A percentile compares a stretch with the other conserved stretches of the same genome.
Conservation (phyloP, 2,329 filamentous ascomycete species). For the Diplodia scrobiculata region DNA sequence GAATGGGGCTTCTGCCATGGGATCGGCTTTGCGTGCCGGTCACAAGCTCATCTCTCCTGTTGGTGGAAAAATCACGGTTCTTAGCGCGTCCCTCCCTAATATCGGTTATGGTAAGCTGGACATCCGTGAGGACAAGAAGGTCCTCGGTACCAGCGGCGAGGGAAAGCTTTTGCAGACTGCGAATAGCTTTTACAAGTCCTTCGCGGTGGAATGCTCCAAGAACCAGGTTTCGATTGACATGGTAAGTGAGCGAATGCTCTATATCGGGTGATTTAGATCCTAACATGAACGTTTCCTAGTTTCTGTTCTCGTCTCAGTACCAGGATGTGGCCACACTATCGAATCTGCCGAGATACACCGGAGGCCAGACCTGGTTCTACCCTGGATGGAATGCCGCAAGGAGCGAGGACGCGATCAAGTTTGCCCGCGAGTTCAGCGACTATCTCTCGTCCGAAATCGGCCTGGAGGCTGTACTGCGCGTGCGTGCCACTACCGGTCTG, state of each 20-base stretch:
- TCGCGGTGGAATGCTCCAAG: conserved; percentile 97
- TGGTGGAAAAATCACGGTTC: conserved; percentile 90
- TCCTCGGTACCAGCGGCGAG: conserved; percentile 92
- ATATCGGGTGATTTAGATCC: background rate
- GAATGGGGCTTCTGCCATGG: conserved; percentile 88
- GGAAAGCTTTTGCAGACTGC: conserved; percentile 82
- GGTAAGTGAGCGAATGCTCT: conserved; percentile 40
- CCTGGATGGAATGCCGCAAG: conserved; percentile 95
- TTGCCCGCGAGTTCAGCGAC: conserved; percentile 94
- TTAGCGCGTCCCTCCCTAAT: conserved; percentile 88
- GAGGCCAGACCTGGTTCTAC: conserved; percentile 98
- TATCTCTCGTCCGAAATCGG: conserved; percentile 97
- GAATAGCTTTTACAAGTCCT: conserved; percentile 98
- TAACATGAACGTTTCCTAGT: conserved; percentile 45
- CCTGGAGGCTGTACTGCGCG: conserved; percentile 90
- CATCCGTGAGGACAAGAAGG: conserved; percentile 93
- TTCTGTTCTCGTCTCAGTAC: conserved; percentile 92
- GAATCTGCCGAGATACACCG: conserved; percentile 93
- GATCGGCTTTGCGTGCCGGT: conserved; percentile 84
- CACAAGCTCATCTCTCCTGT: conserved; percentile 95
- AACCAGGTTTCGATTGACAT: conserved; percentile 98
- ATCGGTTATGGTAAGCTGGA: conserved; percentile 86
- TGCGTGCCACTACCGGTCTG: conserved; percentile 89
- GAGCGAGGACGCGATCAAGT: conserved; percentile 95
- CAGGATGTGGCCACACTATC: conserved; percentile 96